These are phyloP conservation scores for Amoebophrya sp. DNA, from an alignment of 169 alveolate genomes.

Conservation along the genomic window DNA sequence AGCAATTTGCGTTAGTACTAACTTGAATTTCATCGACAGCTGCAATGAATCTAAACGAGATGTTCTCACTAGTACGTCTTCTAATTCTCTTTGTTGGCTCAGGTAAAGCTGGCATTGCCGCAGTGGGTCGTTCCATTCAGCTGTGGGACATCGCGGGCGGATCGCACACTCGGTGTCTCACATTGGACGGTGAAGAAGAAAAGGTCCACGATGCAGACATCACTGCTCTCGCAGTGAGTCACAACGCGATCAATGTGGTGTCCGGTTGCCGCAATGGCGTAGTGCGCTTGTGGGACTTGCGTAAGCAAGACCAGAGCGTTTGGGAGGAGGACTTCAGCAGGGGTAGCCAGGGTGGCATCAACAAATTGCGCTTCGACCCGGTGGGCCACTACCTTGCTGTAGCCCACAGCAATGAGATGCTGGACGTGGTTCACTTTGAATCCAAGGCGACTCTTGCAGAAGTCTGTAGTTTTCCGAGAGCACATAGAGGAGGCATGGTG, in stretches of 20 bases:
- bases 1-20: no score
- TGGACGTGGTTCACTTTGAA: not conserved
- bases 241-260: not conserved
- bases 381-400: not conserved
- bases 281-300: not conserved
- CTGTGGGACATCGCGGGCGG: slow-evolving; percentile 2
- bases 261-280: not conserved
- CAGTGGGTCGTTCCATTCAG: not conserved
- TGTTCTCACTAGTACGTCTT: no score
- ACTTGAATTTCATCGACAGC: no score
- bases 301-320: not conserved
- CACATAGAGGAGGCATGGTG: not conserved
- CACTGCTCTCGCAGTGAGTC: not conserved
- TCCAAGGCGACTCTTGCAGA: not conserved
- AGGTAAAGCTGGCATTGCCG: slow-evolving; percentile 5
- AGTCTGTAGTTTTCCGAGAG: not conserved
- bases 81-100: no score
- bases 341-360: not conserved
- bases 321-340: not conserved
- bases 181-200: not conserved
- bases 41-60: not conserved
- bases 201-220: not conserved
- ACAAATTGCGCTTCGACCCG: not conserved
- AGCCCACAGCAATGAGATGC: not conserved
- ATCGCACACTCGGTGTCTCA: not conserved